Evolutionary conservation across 352 stramenopile genomes (phyloP).

Genomic region (Salisapilia sapeloensis): DNA sequence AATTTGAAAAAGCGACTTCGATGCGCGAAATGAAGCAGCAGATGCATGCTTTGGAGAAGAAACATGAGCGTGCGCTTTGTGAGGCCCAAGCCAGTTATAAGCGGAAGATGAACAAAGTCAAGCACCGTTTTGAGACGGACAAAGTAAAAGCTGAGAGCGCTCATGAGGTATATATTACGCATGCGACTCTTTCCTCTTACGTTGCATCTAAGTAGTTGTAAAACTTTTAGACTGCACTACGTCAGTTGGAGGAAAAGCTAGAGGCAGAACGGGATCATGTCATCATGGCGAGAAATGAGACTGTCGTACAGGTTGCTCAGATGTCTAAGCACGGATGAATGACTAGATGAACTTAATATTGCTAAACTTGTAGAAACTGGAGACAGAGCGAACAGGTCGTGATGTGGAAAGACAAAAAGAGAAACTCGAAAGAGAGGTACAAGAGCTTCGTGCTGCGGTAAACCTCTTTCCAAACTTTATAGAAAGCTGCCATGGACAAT

Average conservation of each 20-base stretch:
- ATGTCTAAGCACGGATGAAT: background rate
- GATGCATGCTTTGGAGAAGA: conserved; percentile 24
- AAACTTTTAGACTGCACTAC: conserved; percentile 11
- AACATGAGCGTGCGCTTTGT: conserved; percentile 29
- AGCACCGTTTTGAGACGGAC: conserved; percentile 21
- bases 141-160: conserved; percentile 36
- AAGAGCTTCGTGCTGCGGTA: conserved; percentile 38
- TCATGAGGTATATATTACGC: conserved; percentile 14
- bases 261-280: conserved; percentile 14
- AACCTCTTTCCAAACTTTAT: background rate
- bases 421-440: conserved; percentile 45
- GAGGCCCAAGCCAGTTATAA: conserved; percentile 30
- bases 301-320: conserved; percentile 1
- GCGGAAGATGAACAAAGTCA: conserved; percentile 31
- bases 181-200: conserved; percentile 1
- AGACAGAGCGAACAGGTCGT: conserved; percentile 10
- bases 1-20: conserved; percentile 55
- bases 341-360: conserved; percentile 10
- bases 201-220: no score
- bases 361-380: conserved; percentile 8
- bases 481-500: background rate
- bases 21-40: conserved; percentile 39
- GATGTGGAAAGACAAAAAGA: conserved; percentile 18
- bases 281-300: conserved; percentile 18
- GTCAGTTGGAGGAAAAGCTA: conserved; percentile 17